phyloP scores from a whole-genome alignment of 2,329 filamentous ascomycete species.

The Penicillium expansum region DNA sequence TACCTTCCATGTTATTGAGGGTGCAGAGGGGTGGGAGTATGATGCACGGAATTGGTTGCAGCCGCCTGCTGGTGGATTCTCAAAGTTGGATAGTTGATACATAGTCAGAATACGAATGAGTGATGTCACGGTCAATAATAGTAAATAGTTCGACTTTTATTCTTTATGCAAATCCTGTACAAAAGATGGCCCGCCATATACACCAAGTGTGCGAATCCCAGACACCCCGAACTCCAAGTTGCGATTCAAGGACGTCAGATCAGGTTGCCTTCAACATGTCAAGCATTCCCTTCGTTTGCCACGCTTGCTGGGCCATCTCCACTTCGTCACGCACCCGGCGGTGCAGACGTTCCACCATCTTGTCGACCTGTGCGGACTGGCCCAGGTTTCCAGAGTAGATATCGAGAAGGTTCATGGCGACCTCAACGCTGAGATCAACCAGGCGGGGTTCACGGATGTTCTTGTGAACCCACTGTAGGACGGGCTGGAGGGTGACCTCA shows the following conservation, averaged over 20 bases:
- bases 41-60: slow-evolving; percentile 93
- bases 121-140: slow-evolving; percentile 5
- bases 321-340: slow-evolving; percentile 71
- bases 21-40: slow-evolving; percentile 63
- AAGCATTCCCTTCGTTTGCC: slow-evolving; percentile 82
- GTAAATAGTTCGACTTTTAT: slow-evolving; percentile 20
- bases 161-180: slow-evolving; percentile 28
- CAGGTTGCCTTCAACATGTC: slow-evolving; percentile 59
- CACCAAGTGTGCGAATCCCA: slow-evolving; percentile 21
- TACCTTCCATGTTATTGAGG: slow-evolving; percentile 96
- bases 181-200: slow-evolving; percentile 28
- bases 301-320: slow-evolving; percentile 78
- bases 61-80: slow-evolving; percentile 75
- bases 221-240: slow-evolving; percentile 24
- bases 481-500: slow-evolving; percentile 74
- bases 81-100: slow-evolving; percentile 49
- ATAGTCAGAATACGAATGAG: not conserved
- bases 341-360: slow-evolving; percentile 66
- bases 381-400: slow-evolving; percentile 79
- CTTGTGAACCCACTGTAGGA: slow-evolving; percentile 77
- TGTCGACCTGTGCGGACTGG: slow-evolving; percentile 69
- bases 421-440: slow-evolving; percentile 76
- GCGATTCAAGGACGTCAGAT: slow-evolving; percentile 12
- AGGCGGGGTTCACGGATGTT: slow-evolving; percentile 81
- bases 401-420: slow-evolving; percentile 77